A percentile compares a stretch with the other conserved stretches of the same genome.
Evolutionary conservation across 441 rosid genomes (phyloP).

Genomic region (Euphorbia schlechtendalii): DNA sequence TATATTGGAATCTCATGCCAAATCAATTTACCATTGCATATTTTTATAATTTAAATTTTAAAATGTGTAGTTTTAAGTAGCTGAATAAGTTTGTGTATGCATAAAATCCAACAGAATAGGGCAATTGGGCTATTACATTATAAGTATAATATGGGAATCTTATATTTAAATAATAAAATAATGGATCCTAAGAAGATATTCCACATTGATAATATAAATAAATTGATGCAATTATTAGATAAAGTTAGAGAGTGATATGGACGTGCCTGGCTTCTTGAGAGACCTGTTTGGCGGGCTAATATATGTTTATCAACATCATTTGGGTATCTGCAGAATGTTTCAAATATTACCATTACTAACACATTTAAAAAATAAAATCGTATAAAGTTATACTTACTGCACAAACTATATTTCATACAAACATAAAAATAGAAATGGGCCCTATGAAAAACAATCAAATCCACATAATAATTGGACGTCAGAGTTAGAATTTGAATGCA

Average conservation of each 20-base stretch:
- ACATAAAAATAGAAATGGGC: slow-evolving; percentile 26
- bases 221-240: slow-evolving; percentile 20
- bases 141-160: slow-evolving; percentile 6
- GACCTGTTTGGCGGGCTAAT: slow-evolving; percentile 96
- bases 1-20: no score
- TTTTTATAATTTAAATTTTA: no score
- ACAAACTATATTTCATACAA: not conserved
- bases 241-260: slow-evolving; percentile 29
- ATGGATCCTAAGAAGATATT: slow-evolving; percentile 33
- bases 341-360: slow-evolving; percentile 9
- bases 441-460: slow-evolving; percentile 30
- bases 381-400: no score
- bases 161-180: slow-evolving; percentile 5
- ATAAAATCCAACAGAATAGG: not conserved
- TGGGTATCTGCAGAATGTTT: slow-evolving; percentile 70
- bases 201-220: slow-evolving; percentile 31
- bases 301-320: slow-evolving; percentile 98
- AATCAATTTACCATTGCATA: no score
- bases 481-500: slow-evolving; percentile 12
- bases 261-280: slow-evolving; percentile 99
- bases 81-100: not conserved
- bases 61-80: no score
- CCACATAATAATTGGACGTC: slow-evolving; percentile 8
- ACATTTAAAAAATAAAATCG: no score
- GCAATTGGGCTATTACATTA: not conserved